A percentile compares a stretch with the other conserved stretches of the same genome.
phyloP scores from a whole-genome alignment of 1,284 basidiomycete genomes.

The Tilletia walkeri region DNA sequence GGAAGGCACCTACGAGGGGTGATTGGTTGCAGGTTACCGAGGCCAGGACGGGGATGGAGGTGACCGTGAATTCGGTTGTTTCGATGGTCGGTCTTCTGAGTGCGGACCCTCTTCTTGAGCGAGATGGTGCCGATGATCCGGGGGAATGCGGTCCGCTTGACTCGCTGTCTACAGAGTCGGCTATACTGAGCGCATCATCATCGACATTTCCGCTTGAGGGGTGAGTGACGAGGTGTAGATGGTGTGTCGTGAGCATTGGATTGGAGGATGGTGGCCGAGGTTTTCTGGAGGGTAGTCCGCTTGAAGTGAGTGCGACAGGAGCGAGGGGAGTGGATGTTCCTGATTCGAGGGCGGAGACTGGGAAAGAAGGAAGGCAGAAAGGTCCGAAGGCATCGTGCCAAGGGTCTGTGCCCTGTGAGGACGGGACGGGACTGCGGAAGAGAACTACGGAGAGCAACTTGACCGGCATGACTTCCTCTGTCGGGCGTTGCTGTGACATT shows the following conservation, averaged over 20 bases:
- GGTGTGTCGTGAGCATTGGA: conserved; percentile 49
- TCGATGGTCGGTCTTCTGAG: neutral
- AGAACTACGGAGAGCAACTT: conserved; percentile 40
- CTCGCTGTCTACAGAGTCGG: neutral
- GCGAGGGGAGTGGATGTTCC: conserved; percentile 46
- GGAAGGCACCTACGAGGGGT: neutral
- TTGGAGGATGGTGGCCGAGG: conserved; percentile 13
- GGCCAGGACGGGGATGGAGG: neutral
- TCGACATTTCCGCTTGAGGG: too few relatives aligned
- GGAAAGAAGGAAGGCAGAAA: conserved; percentile 51
- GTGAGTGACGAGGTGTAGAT: conserved; percentile 25
- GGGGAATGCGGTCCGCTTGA: neutral
- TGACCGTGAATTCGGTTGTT: conserved; percentile 3
- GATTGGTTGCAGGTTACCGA: neutral
- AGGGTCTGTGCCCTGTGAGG: conserved; percentile 50
- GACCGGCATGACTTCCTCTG: neutral
- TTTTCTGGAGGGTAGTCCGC: conserved; percentile 1
- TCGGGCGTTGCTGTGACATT: too few relatives aligned
- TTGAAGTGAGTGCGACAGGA: conserved; percentile 17
- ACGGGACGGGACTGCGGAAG: conserved; percentile 46
- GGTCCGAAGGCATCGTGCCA: conserved; percentile 53
- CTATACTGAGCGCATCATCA: neutral
- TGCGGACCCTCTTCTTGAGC: neutral
- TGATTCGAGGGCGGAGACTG: conserved; percentile 47
- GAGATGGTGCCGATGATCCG: conserved; percentile 37